Conservation (phyloP, 805 yeast genomes). For the Candida taoyuanica region DNA sequence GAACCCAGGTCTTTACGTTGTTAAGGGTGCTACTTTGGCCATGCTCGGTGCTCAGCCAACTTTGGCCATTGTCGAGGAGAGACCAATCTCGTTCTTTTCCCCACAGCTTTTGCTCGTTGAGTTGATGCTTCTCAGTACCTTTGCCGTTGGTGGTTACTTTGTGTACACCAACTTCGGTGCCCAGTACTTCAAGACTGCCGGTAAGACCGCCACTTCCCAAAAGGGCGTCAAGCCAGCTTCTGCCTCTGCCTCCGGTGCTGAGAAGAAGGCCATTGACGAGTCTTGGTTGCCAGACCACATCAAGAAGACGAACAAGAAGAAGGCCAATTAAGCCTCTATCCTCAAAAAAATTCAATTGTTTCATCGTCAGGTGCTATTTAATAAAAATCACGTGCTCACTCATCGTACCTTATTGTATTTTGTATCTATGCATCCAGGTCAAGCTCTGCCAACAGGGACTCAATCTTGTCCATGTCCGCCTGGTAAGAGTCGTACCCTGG, state of each 20-base stretch:
- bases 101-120: constrained; percentile 68
- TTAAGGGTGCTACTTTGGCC: constrained; percentile 45
- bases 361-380: not conserved
- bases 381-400: not conserved
- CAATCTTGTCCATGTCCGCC: constrained; percentile 36
- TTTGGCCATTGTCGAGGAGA: constrained; percentile 55
- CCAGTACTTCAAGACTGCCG: constrained; percentile 36
- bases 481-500: constrained; percentile 23
- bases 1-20: constrained; percentile 55
- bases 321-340: constrained; percentile 8
- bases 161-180: constrained; percentile 41
- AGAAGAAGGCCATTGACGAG: constrained; percentile 35
- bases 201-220: constrained; percentile 25
- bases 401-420: not conserved
- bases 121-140: constrained; percentile 42
- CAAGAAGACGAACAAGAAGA: constrained; percentile 30
- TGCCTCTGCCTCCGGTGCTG: constrained; percentile 25
- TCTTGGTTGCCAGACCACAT: constrained; percentile 61
- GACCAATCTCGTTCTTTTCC: constrained; percentile 62
- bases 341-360: not conserved
- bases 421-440: constrained; percentile 37
- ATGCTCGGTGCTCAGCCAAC: constrained; percentile 54
- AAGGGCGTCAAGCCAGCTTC: constrained; percentile 12
- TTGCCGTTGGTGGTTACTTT: constrained; percentile 48
- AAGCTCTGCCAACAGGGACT: constrained; percentile 34